A percentile compares a stretch with the other conserved stretches of the same genome.
These are phyloP conservation scores for Lipomyces mesembrius DNA, from an alignment of 805 yeast species.

Conservation along the genomic window DNA sequence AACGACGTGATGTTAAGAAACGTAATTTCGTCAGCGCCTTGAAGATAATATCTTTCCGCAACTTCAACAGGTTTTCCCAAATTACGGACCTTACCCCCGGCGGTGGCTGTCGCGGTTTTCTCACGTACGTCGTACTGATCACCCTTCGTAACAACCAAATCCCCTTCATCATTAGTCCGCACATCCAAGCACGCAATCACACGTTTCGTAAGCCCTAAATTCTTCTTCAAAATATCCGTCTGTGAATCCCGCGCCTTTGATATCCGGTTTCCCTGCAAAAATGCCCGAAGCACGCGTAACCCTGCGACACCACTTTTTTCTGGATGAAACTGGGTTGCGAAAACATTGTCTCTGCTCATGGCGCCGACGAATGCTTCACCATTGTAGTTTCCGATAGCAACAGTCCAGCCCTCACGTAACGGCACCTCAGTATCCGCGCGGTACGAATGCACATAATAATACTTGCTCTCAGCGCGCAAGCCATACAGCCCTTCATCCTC, in stretches of 20 bases:
- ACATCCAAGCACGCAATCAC: conserved; percentile 96
- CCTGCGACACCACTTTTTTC: conserved; percentile 96
- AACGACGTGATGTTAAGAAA: conserved; percentile 94
- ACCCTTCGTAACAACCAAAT: conserved; percentile 96
- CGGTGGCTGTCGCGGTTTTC: conserved; percentile 45
- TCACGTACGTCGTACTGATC: conserved; percentile 98
- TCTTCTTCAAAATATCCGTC: conserved; percentile 6
- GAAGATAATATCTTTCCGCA: conserved; percentile 85
- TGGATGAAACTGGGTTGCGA: conserved; percentile 99
- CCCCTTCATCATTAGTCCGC: conserved; percentile 93
- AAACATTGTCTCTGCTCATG: conserved; percentile 70
- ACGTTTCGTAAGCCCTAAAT: conserved; percentile 77
- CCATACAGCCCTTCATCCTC: conserved; percentile 56
- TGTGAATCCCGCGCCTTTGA: conserved; percentile 6
- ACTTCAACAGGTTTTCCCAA: conserved; percentile 95
- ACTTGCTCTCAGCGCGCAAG: conserved; percentile 68
- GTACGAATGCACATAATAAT: conserved; percentile 94
- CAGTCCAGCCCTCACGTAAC: conserved; percentile 64
- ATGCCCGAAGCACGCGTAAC: conserved; percentile 70
- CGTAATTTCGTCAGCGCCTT: conserved; percentile 97
- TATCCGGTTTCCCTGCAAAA: conserved; percentile 55
- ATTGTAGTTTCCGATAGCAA: conserved; percentile 76
- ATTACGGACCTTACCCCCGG: conserved; percentile 74
- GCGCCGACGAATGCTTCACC: conserved; percentile 84
- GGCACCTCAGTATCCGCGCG: conserved; percentile 62